Evolutionary conservation across 768 basidiomycete species (phyloP).

Genomic region (Amanita polypyramis): DNA sequence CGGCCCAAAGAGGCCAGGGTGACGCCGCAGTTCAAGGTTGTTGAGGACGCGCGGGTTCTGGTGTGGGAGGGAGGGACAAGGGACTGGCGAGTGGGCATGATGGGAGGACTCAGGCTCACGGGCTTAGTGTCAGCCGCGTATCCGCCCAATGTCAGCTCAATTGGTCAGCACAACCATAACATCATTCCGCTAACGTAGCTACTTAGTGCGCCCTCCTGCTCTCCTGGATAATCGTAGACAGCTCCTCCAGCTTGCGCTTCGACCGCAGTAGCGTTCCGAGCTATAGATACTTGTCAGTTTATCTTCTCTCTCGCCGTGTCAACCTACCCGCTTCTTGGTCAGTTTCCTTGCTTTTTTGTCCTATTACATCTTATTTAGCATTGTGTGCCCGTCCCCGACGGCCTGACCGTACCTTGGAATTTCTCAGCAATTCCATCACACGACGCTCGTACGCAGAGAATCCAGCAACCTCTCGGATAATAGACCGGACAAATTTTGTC

Average conservation of each 20-base stretch:
- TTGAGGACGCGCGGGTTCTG: constrained; percentile 48
- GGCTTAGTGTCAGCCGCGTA: constrained; percentile 1
- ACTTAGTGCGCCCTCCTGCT: constrained; percentile 66
- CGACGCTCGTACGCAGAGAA: constrained; percentile 97
- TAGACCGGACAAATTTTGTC: constrained; percentile 87
- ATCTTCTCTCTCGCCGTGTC: neutral
- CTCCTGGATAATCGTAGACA: constrained; percentile 85
- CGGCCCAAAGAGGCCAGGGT: constrained; percentile 44
- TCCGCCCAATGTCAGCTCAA: neutral
- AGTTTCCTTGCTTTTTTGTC: constrained; percentile 99
- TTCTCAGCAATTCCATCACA: constrained; percentile 95
- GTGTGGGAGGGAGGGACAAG: constrained; percentile 22
- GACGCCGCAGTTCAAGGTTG: constrained; percentile 41
- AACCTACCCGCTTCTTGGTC: constrained; percentile 95
- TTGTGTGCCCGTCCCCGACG: neutral
- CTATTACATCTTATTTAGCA: constrained; percentile 26
- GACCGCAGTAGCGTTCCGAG: constrained; percentile 97
- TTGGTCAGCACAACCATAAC: neutral
- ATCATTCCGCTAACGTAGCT: constrained; percentile 11
- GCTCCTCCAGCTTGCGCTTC: constrained; percentile 98
- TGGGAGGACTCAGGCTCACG: neutral
- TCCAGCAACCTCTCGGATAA: constrained; percentile 94
- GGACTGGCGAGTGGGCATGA: neutral
- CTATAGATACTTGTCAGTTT: constrained; percentile 26
- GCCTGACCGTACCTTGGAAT: constrained; percentile 69